Evolutionary conservation across 1,139 yeast species (phyloP).

Genomic region (Keqinozyma sinolaborantium): DNA sequence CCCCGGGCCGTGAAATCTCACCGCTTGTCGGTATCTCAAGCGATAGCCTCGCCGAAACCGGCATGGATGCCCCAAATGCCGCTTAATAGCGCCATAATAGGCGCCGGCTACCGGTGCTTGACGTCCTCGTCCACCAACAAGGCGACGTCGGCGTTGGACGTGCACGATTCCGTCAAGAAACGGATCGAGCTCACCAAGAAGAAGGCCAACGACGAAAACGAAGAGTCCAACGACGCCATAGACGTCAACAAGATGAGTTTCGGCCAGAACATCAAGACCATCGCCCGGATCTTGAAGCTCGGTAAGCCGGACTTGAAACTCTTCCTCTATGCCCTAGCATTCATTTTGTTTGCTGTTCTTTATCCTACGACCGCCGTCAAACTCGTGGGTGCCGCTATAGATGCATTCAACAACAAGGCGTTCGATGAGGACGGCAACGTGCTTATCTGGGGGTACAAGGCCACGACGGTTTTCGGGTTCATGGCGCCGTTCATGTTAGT

Average conservation of each 20-base stretch:
- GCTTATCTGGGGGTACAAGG: slow-evolving; percentile 45
- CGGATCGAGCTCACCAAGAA: slow-evolving; percentile 28
- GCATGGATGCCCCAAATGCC: no score
- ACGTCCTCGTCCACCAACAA: not conserved
- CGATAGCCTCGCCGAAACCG: no score
- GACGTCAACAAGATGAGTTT: slow-evolving; percentile 24
- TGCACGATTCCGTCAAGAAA: slow-evolving; percentile 21
- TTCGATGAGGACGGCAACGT: slow-evolving; percentile 40
- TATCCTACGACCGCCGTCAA: slow-evolving; percentile 46
- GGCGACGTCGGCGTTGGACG: not conserved
- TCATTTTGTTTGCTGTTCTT: slow-evolving; percentile 43
- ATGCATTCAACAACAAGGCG: slow-evolving; percentile 36
- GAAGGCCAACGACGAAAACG: slow-evolving; percentile 24
- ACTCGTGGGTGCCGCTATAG: slow-evolving; percentile 46
- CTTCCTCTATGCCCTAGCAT: slow-evolving; percentile 38
- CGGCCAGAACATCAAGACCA: slow-evolving; percentile 32
- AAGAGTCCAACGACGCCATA: slow-evolving; percentile 32
- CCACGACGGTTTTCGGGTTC: slow-evolving; percentile 35
- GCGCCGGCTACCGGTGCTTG: no score
- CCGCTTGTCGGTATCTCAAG: no score
- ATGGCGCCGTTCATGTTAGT: slow-evolving; percentile 47
- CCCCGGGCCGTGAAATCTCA: no score
- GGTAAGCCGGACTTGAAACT: slow-evolving; percentile 41
- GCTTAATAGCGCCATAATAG: no score
- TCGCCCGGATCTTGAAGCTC: slow-evolving; percentile 32